These are phyloP conservation scores for Suillus sp. DNA, from an alignment of 768 basidiomycete species.

Conservation along the genomic window DNA sequence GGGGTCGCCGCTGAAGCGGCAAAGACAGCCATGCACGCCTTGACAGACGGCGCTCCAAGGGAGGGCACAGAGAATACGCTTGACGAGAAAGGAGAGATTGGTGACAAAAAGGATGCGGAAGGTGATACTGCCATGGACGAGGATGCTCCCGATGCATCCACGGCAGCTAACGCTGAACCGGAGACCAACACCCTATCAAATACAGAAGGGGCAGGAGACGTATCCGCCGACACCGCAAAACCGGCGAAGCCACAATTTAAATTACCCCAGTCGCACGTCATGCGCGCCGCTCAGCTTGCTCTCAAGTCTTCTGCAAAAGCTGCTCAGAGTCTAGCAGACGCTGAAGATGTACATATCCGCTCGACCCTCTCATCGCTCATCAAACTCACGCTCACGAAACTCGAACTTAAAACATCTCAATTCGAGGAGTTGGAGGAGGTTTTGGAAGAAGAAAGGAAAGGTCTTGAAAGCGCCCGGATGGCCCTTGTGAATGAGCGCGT, in stretches of 20 bases:
- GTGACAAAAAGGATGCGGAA: constrained; percentile 38
- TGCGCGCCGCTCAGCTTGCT: constrained; percentile 83
- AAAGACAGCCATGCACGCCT: constrained; percentile 81
- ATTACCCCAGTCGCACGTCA: constrained; percentile 72
- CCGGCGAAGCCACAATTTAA: constrained; percentile 32
- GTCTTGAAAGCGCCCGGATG: constrained; percentile 81
- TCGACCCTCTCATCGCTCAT: constrained; percentile 81
- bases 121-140: constrained; percentile 44
- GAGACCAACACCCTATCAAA: constrained; percentile 21
- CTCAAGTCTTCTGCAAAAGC: constrained; percentile 89
- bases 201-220: constrained; percentile 49
- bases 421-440: constrained; percentile 94
- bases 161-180: constrained; percentile 17
- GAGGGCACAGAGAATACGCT: constrained; percentile 36
- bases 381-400: constrained; percentile 80
- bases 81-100: constrained; percentile 31
- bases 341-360: constrained; percentile 82
- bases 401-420: constrained; percentile 92
- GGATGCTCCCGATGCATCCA: constrained; percentile 24
- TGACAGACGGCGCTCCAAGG: constrained; percentile 61
- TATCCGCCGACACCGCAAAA: constrained; percentile 35
- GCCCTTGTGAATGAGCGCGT: constrained; percentile 79
- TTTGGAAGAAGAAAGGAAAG: constrained; percentile 86
- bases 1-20: constrained; percentile 93
- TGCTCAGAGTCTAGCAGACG: constrained; percentile 74